Percentiles rank a stretch among this genome's conserved stretches.
Evolutionary conservation across 345 rosid genomes (phyloP).

Genomic region (Eucalyptus cloeziana): DNA sequence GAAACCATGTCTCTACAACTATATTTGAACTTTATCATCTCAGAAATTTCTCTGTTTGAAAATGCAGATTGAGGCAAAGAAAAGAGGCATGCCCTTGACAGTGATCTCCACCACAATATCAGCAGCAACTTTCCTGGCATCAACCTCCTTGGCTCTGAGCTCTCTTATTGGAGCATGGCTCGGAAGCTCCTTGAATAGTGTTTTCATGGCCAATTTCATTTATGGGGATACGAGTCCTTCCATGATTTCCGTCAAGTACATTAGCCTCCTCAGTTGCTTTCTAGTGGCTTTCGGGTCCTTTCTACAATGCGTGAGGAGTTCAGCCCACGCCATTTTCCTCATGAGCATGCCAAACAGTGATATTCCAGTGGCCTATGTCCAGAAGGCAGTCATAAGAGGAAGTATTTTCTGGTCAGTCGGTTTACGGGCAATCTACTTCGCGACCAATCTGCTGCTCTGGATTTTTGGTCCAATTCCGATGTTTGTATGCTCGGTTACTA

Average conservation of each 20-base stretch:
- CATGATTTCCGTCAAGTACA: slow-evolving; percentile 7
- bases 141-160: slow-evolving; percentile 5
- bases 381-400: slow-evolving; percentile 2
- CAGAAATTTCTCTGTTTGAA: neutral
- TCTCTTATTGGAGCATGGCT: slow-evolving; percentile 11
- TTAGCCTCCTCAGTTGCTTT: slow-evolving; percentile 7
- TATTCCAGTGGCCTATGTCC: neutral
- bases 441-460: slow-evolving; percentile 2
- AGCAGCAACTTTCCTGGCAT: slow-evolving; percentile 5
- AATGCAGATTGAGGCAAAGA: neutral
- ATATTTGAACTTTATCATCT: neutral
- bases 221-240: slow-evolving; percentile 9
- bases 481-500: slow-evolving; percentile 2
- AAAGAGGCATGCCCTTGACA: neutral
- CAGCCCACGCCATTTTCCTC: slow-evolving; percentile 12
- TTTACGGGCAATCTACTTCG: slow-evolving; percentile 7
- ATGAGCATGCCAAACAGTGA: slow-evolving; percentile 9
- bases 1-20: neutral
- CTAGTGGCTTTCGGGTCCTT: slow-evolving; percentile 11
- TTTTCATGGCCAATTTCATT: neutral
- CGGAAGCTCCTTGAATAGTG: neutral
- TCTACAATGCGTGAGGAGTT: slow-evolving; percentile 1
- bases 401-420: neutral
- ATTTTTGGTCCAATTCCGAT: slow-evolving; percentile 15
- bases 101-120: slow-evolving; percentile 10